phyloP scores from a whole-genome alignment of 1,139 yeast genomes.

The Hansenula sp. region DNA sequence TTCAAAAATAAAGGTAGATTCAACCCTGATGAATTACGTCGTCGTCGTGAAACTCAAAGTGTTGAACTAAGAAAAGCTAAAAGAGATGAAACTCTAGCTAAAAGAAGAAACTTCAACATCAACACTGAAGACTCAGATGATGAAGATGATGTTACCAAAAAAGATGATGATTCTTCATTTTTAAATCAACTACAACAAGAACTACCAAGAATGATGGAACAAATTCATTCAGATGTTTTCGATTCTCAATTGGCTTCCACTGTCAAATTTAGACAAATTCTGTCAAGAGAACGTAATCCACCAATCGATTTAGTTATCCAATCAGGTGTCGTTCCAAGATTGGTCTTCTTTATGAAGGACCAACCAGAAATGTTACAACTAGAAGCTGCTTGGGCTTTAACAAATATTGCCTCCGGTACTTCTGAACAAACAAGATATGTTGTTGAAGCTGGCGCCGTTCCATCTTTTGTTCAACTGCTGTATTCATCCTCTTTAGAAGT shows the following conservation, averaged over 20 bases:
- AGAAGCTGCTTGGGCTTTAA: slow-evolving; percentile 99
- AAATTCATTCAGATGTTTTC: slow-evolving; percentile 71
- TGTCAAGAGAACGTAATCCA: slow-evolving; percentile 95
- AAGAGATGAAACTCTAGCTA: slow-evolving; percentile 90
- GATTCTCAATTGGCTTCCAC: slow-evolving; percentile 87
- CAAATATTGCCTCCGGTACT: slow-evolving; percentile 95
- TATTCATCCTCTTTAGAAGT: slow-evolving; percentile 84
- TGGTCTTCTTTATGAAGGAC: slow-evolving; percentile 81
- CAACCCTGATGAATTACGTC: slow-evolving; percentile 92
- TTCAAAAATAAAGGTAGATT: slow-evolving; percentile 94
- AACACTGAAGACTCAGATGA: slow-evolving; percentile 44
- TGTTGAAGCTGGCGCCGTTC: slow-evolving; percentile 92
- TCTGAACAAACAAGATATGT: slow-evolving; percentile 88
- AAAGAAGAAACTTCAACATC: slow-evolving; percentile 74
- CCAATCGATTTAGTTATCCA: slow-evolving; percentile 93
- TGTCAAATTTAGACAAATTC: slow-evolving; percentile 85
- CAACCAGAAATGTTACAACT: slow-evolving; percentile 87
- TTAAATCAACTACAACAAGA: slow-evolving; percentile 60
- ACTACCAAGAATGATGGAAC: slow-evolving; percentile 81
- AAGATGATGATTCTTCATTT: slow-evolving; percentile 34
- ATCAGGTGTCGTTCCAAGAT: slow-evolving; percentile 87
- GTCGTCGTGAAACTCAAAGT: slow-evolving; percentile 97
- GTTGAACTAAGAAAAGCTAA: slow-evolving; percentile 95
- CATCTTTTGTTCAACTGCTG: slow-evolving; percentile 79
- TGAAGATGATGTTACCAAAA: slow-evolving; percentile 31